Conservation (phyloP, 2,329 filamentous ascomycete genomes). For the Cladosporium sp. region DNA sequence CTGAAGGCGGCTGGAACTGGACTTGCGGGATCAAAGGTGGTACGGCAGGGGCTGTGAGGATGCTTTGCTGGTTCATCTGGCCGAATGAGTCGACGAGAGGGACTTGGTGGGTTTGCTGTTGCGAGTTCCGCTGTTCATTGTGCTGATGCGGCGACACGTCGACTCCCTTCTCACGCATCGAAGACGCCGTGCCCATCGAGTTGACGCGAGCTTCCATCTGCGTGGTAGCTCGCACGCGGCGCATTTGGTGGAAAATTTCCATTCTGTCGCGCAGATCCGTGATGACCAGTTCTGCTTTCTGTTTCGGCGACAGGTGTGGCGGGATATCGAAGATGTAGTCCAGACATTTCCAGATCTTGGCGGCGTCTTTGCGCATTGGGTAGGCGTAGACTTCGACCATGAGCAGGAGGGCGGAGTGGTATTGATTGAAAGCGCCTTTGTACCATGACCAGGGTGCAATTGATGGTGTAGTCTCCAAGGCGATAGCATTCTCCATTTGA, state of each 20-base stretch:
- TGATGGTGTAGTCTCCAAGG: conserved; percentile 50
- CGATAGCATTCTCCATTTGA: conserved; percentile 52
- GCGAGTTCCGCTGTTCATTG: neutral
- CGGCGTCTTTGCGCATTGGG: conserved; percentile 54
- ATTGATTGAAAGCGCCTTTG: conserved; percentile 65
- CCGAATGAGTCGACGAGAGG: conserved; percentile 7
- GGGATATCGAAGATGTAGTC: conserved; percentile 69
- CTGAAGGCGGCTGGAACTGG: conserved; percentile 24
- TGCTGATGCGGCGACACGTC: neutral
- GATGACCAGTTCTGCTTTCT: conserved; percentile 60
- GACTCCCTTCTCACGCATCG: conserved; percentile 2
- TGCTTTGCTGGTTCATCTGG: conserved; percentile 11
- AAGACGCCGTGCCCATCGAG: conserved; percentile 8
- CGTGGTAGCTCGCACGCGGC: conserved; percentile 41
- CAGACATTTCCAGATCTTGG: conserved; percentile 66
- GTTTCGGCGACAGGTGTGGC: conserved; percentile 45
- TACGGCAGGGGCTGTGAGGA: neutral
- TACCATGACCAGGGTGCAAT: conserved; percentile 67
- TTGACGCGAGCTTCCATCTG: conserved; percentile 28
- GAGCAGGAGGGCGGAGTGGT: conserved; percentile 65
- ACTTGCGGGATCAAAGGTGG: conserved; percentile 18
- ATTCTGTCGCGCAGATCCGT: conserved; percentile 60
- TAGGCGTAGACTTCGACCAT: conserved; percentile 63
- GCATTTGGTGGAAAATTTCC: conserved; percentile 55
- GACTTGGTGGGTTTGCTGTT: neutral